These are phyloP conservation scores for Phyllosticta ampelicida DNA, from an alignment of 2,329 filamentous ascomycete genomes.

Conservation along the genomic window DNA sequence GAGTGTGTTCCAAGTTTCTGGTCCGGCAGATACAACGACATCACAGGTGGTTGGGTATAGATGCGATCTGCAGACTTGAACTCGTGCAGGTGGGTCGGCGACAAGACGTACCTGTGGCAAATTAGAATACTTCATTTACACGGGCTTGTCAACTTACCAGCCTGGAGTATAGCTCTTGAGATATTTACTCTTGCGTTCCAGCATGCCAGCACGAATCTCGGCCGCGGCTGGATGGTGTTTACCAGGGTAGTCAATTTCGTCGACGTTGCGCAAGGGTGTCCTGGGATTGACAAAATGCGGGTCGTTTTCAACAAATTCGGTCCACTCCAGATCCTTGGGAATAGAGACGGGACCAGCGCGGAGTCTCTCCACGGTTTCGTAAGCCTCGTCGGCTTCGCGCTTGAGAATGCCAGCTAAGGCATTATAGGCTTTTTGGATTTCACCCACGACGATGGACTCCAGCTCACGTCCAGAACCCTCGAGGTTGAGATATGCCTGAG, in stretches of 20 bases:
- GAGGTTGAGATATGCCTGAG: conserved; percentile 81
- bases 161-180: conserved; percentile 93
- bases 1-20: conserved; percentile 94
- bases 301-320: conserved; percentile 66
- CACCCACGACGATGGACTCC: conserved; percentile 90
- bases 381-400: conserved; percentile 75
- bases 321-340: conserved; percentile 90
- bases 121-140: conserved; percentile 6
- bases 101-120: conserved; percentile 71
- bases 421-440: conserved; percentile 97
- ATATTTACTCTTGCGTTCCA: conserved; percentile 98
- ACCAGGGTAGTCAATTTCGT: conserved; percentile 85
- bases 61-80: conserved; percentile 97
- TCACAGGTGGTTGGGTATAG: conserved; percentile 70
- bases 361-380: conserved; percentile 67
- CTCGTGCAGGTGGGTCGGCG: conserved; percentile 93
- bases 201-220: conserved; percentile 79
- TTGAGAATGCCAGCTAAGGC: conserved; percentile 86
- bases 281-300: conserved; percentile 80
- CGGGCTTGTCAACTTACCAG: conserved; percentile 51
- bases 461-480: conserved; percentile 90
- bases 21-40: conserved; percentile 91
- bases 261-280: conserved; percentile 62
- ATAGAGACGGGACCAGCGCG: conserved; percentile 80
- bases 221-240: conserved; percentile 72